Conservation (phyloP, 225 moss, liverwort and hornwort species). For the Bryum argenteum region DNA sequence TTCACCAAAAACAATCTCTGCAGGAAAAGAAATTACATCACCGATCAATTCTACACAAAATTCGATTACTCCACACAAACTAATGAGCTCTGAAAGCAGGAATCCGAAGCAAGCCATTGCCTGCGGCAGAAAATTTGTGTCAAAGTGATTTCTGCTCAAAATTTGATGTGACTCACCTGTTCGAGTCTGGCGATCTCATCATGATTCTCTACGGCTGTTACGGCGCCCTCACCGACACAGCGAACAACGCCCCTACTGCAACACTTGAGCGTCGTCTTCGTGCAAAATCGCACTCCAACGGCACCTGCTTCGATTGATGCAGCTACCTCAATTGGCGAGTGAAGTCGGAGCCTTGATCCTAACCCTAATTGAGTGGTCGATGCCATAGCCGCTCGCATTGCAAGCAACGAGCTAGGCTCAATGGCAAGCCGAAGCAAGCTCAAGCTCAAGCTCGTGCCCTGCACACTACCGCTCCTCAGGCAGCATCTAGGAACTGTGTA, state of each 20-base stretch:
- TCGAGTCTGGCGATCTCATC: not conserved
- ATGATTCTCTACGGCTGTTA: not conserved
- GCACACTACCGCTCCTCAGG: not conserved
- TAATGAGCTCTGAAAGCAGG: not conserved
- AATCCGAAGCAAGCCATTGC: not conserved
- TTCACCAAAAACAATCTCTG: not conserved
- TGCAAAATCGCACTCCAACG: constrained; percentile 13
- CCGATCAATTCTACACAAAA: not conserved
- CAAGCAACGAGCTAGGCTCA: constrained; percentile 2
- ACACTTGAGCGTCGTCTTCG: constrained; percentile 31
- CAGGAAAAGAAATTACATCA: not conserved
- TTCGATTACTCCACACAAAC: not conserved
- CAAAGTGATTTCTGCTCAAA: no score
- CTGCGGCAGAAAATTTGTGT: no score
- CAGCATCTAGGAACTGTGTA: fast-evolving
- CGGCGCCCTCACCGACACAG: not conserved
- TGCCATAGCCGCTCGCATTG: constrained; percentile 32
- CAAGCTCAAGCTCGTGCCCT: constrained; percentile 2
- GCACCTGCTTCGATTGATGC: not conserved
- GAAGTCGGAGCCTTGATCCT: not conserved
- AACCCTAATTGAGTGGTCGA: constrained; percentile 18
- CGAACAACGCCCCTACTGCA: constrained; percentile 22
- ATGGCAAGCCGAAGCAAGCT: not conserved
- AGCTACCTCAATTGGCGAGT: not conserved
- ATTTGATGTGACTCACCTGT: constrained; percentile 7